Evolutionary conservation across 1,139 yeast species (phyloP), one percentile per base, ranked within the genome.

Genomic region (Taphrina populina): DNA sequence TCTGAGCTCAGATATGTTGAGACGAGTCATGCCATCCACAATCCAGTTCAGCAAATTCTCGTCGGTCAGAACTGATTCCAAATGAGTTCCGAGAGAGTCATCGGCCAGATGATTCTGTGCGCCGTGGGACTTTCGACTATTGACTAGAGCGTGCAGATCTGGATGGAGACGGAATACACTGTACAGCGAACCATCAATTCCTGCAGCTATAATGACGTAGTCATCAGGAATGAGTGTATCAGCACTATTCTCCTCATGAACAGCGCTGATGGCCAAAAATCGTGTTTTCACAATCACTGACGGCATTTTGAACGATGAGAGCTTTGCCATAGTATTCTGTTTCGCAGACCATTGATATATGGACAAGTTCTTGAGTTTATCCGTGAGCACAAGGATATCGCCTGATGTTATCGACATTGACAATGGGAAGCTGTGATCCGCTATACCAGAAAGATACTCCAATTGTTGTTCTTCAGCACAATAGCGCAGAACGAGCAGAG

Each of bases 151-250:
- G n/a, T n/a, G n/a, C n/a, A n/a, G n/a, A n/a, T n/a, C n/a, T n/a
- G n/a, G n/a, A n/a, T n/a, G n/a, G n/a, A n/a, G n/a, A 17, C 37
- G 15, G 15, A 43, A 29, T 15, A 43, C 32, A 29, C 19, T 26
- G 20, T 43, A 29, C n/a, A 43, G 32, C 5, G 47, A 30, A 4
- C 47, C 47, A 20, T 43, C 47, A 13, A 43, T 15, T 6, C 47
- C 47, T 3, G 26, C 47, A 11, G 47, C 47, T 10, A 43, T n/a
- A 30, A 43, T 43, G 37, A 43, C 47, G 27, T 30, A 21, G 2
- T 21, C 17, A 13, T 43, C 47, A 3, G 47, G 36, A 2, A 17
- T 11, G 35, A 30, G 13, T 4, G 19, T 13, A 20, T 15, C 8
- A 11, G 13, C 2, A 2, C 5, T 19, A 21, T 37, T 21, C 15